phyloP scores from a whole-genome alignment of 1,139 yeast species.

The Suhomyces ambrosiae region DNA sequence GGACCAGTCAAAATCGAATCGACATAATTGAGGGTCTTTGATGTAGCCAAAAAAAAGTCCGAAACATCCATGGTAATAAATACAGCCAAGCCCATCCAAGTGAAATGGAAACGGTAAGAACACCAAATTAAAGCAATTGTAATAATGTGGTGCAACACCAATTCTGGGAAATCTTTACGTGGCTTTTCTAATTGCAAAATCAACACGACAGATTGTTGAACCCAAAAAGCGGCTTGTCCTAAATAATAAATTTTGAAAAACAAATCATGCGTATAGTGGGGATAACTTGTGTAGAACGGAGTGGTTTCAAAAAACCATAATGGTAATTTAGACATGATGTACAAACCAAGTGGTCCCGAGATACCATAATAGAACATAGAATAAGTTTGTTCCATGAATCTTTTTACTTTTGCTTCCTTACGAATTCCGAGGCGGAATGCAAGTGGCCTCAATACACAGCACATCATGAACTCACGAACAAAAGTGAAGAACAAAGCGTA shows the following conservation, averaged over 20 bases:
- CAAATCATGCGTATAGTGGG: slow-evolving; percentile 75
- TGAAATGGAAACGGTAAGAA: slow-evolving; percentile 93
- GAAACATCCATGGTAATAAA: slow-evolving; percentile 96
- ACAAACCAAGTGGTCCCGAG: slow-evolving; percentile 85
- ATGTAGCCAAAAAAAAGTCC: slow-evolving; percentile 81
- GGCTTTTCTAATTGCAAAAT: slow-evolving; percentile 89
- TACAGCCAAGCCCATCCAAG: slow-evolving; percentile 91
- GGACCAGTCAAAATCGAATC: slow-evolving; percentile 66
- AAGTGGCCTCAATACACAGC: slow-evolving; percentile 71
- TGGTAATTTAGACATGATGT: slow-evolving; percentile 81
- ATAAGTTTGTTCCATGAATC: slow-evolving; percentile 94
- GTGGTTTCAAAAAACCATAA: slow-evolving; percentile 88
- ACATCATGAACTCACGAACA: slow-evolving; percentile 89
- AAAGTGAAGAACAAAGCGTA: slow-evolving; percentile 89
- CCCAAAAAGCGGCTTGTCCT: slow-evolving; percentile 96
- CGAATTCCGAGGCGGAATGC: slow-evolving; percentile 58
- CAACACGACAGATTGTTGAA: slow-evolving; percentile 86
- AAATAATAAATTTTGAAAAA: slow-evolving; percentile 80
- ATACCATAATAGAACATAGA: slow-evolving; percentile 78
- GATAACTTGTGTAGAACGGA: slow-evolving; percentile 77
- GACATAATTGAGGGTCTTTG: slow-evolving; percentile 83
- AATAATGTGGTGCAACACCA: slow-evolving; percentile 89
- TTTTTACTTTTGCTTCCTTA: slow-evolving; percentile 60
- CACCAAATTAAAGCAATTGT: slow-evolving; percentile 86
- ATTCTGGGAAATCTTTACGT: slow-evolving; percentile 87